Evolutionary conservation across 768 basidiomycete species (phyloP), one percentile per base, ranked within the genome.

Genomic region (Coprinopsis strossmayeri): DNA sequence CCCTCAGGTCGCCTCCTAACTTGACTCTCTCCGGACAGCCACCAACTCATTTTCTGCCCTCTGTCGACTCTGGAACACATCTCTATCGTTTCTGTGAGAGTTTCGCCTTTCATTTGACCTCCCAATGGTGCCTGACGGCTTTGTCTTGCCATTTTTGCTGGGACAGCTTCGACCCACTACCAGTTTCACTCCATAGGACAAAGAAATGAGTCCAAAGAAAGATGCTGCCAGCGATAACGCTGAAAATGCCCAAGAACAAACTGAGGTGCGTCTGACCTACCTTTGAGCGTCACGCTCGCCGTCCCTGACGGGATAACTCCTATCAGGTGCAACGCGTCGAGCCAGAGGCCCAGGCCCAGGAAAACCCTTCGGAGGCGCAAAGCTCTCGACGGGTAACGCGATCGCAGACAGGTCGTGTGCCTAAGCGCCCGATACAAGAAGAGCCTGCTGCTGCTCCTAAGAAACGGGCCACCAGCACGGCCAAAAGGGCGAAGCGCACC

Each of bases 381-480:
- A 32, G 32, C 15, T 55, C 57, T 45, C 57, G 67, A 41, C 66
- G 62, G 21, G 57, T 62, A 35, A 70, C 69, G 20, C 62, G 69
- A 45, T 70, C 69, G 3, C 69, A 69, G 54, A 66, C 66, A 25
- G 63, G 63, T 7, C 53, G 55, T 44, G 60, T 57, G 27, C 20
- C 59, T 12, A 67, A 66, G 52, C 64, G 65, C 47, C 59, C 55
- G 32, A 55, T 55, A 23, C 57, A 49, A 20, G 57, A 63, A 27
- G 60, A 61, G 7, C 21, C 45, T 13, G 32, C 43, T 12, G 11
- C 43, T 18, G 49, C 25, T 24, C 18, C 43, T 12, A 50, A 45
- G 44, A 50, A 50, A 26, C 49, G 44, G 44, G 43, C 49, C 11
- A 12, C 38, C 4, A 26, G 25, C 11, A 17, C 34, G 4, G 23